Evolutionary conservation across 768 basidiomycete genomes (phyloP).

Genomic region (Hygrophorus pudorinus): DNA sequence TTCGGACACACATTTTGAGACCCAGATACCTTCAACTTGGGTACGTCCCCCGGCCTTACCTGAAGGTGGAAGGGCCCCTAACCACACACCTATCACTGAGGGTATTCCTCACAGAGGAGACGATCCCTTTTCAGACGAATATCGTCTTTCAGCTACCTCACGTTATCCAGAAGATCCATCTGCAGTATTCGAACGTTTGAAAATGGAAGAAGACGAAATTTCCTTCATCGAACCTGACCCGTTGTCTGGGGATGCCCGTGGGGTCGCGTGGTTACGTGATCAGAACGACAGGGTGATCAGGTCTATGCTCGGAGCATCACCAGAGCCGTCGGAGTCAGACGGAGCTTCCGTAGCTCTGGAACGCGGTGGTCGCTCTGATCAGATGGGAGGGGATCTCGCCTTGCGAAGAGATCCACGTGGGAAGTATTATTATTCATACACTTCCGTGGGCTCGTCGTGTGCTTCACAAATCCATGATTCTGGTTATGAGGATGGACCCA

Average conservation of each 20-base stretch:
- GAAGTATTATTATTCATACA: slow-evolving; percentile 71
- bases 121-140: not conserved
- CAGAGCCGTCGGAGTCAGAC: slow-evolving; percentile 52
- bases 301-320: slow-evolving; percentile 46
- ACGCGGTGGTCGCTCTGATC: slow-evolving; percentile 23
- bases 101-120: not conserved
- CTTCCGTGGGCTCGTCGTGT: slow-evolving; percentile 34
- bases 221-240: slow-evolving; percentile 34
- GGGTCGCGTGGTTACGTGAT: slow-evolving; percentile 74
- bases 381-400: slow-evolving; percentile 46
- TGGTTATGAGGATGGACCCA: slow-evolving; percentile 38
- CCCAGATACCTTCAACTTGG: not conserved
- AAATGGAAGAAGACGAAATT: slow-evolving; percentile 33
- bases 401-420: slow-evolving; percentile 59
- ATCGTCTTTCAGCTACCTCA: slow-evolving; percentile 1
- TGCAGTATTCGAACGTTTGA: slow-evolving; percentile 48
- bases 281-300: slow-evolving; percentile 62
- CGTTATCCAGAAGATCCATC: slow-evolving; percentile 31
- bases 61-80: not conserved
- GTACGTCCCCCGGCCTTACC: no score
- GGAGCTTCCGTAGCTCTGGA: slow-evolving; percentile 31
- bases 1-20: not conserved
- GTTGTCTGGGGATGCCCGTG: slow-evolving; percentile 50
- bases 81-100: not conserved
- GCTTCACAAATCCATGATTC: slow-evolving; percentile 44